Base-by-base conservation (phyloP, 306 rosid species). In the Psophocarpus tetragonolobus region DNA sequence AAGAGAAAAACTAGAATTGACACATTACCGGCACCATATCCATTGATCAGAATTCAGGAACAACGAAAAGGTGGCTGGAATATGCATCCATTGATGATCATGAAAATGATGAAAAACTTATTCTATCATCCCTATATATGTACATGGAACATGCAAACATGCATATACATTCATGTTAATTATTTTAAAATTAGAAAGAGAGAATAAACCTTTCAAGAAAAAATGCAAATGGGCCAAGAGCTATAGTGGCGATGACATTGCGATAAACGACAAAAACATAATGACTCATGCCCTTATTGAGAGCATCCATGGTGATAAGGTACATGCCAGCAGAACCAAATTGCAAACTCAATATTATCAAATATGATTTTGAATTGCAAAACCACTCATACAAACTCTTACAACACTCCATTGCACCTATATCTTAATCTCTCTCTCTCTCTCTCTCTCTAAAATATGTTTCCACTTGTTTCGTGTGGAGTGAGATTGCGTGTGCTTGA, bases 311-410 rank as follows among this genome's bases (percentile, higher is more conserved):
- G 74, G 91, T 88, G 65, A 94, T 83, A 57, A 94, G 81, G 57
- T 90, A 88, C 97, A 91, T 92, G 9, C 98, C 98, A 0, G 98
- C 98, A 1, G 90, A 91, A 0, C 98, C 98, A 24, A 94, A 92
- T 75, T 90, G 94, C 79, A 91, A 76, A 38, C 91, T 88, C 56
- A 90, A 29, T 78, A 90, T 87, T 15, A 89, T 87, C 81, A 90
- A 62, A 82, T 85, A 89, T 6, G 91, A 83, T 76, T 87, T 90
- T 74, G 84, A 36, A 21, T 78, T 73, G 6, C 41, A 10, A 7
- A 85, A 10, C 83, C 75, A 51, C 0, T 54, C 63, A 11, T 14
- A 7, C 0, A 71, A 39, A 12, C 71, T 84, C 73, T 71, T 81
- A 65, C 51, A 71, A 54, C 10, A 75, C 35, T 78, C 50, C 61